Evolutionary conservation across 805 yeast genomes (phyloP), one percentile per base, ranked within the genome.

Genomic region (Yamadazyma insecticola): DNA sequence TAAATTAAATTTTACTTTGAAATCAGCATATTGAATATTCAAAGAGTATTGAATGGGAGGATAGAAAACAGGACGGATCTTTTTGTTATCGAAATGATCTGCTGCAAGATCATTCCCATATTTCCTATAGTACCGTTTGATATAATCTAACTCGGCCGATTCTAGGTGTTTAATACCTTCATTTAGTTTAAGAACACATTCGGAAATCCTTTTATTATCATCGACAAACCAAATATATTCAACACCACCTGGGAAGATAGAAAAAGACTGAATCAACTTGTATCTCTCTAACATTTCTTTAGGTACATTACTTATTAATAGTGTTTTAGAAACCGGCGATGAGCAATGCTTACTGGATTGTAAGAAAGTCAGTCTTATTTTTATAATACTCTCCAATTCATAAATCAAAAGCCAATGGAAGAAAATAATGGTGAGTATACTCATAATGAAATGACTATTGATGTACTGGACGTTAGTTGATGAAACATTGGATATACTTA

Each of bases 401-500:
- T 60, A 54, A 1, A 71, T 43, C 6, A 87, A 48, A 15, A 81
- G 45, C 32, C 63, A 54, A 43, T 84, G 83, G 37, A 82, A 74
- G 56, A 74, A 62, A 0, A 62, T 43, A 2, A 85, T 65, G 1
- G 78, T 72, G 2, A 76, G 42, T 0, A 80, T 33, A 2, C 83
- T 67, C 55, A 81, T 58, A 0, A 76, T 49, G 31, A 87, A 71
- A 53, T 87, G 96, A 14, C 76, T 73, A 36, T 76, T 62, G 37
- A 81, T 63, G 14, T 74, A 52, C 4, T 53, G 47, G 0, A 76
- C 69, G 26, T 74, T 72, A 2, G 63, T 43, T 4, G 70, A 63
- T 0, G 86, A 70, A 3, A 86, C 69, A 45, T 83, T 81, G 3
- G 92, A 76, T 51, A 84, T 72, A 13, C 94, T 82, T 6, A 85